Percentiles rank a stretch among this genome's conserved stretches.
phyloP scores from a whole-genome alignment of 306 rosid genomes.

The Crotalaria pallida region DNA sequence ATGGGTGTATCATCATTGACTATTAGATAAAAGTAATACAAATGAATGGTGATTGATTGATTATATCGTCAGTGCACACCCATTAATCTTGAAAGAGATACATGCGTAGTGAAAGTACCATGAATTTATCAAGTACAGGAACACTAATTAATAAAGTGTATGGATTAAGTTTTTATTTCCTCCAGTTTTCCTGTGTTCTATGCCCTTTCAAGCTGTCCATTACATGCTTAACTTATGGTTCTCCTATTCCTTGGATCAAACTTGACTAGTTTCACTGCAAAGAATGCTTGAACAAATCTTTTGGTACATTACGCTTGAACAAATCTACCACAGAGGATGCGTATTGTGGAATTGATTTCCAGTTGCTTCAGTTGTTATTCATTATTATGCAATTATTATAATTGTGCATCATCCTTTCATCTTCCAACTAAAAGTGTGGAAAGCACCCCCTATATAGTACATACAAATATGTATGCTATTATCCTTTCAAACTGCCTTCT shows the following conservation, averaged over 20 bases:
- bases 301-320: no score
- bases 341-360: constrained; percentile 1
- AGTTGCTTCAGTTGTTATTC: not conserved
- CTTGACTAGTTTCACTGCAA: not conserved
- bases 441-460: not conserved
- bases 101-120: no score
- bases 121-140: no score
- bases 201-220: not conserved
- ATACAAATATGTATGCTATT: not conserved
- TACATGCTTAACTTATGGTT: not conserved
- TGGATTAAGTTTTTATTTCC: no score
- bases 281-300: constrained; percentile 1
- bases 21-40: no score
- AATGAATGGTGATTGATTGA: no score
- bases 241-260: not conserved
- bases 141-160: no score
- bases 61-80: no score
- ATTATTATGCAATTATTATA: not conserved
- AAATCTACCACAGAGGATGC: not conserved
- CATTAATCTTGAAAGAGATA: no score
- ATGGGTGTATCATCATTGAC: no score
- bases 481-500: not conserved
- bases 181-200: not conserved
- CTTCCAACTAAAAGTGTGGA: not conserved
- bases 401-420: not conserved